Evolutionary conservation across 441 rosid genomes (phyloP).

Genomic region (Erodium trifolium): DNA sequence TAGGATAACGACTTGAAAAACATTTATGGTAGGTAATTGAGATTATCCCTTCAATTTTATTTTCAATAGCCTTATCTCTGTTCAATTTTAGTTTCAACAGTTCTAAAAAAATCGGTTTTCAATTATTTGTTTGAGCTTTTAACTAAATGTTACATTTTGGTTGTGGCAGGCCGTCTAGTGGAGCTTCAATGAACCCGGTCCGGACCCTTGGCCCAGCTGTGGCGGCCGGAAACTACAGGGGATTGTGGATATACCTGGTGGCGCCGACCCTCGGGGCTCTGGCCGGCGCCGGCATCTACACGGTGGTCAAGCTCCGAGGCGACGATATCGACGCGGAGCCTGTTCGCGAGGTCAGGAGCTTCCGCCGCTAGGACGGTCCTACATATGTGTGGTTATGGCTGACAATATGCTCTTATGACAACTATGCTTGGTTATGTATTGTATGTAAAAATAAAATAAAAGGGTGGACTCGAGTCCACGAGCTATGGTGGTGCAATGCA

Average conservation of each 20-base stretch:
- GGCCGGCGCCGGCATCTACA: constrained; percentile 70
- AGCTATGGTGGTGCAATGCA: neutral
- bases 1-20: no score
- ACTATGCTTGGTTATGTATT: neutral
- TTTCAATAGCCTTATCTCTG: no score
- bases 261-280: constrained; percentile 92
- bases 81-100: no score
- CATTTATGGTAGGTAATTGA: no score
- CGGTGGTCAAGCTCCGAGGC: constrained; percentile 64
- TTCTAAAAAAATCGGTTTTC: no score
- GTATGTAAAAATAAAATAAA: neutral
- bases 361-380: constrained; percentile 51
- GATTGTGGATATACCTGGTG: constrained; percentile 68
- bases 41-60: no score
- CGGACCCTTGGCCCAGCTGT: constrained; percentile 89
- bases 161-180: constrained; percentile 56
- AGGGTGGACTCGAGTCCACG: neutral
- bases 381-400: neutral
- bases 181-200: constrained; percentile 95
- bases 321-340: constrained; percentile 38
- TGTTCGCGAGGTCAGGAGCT: constrained; percentile 66
- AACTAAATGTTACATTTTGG: no score
- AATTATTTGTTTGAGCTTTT: no score
- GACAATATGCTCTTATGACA: neutral
- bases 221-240: constrained; percentile 74